These are phyloP conservation scores for Blastocystis hominis DNA, from an alignment of 352 stramenopile species.

Conservation along the genomic window DNA sequence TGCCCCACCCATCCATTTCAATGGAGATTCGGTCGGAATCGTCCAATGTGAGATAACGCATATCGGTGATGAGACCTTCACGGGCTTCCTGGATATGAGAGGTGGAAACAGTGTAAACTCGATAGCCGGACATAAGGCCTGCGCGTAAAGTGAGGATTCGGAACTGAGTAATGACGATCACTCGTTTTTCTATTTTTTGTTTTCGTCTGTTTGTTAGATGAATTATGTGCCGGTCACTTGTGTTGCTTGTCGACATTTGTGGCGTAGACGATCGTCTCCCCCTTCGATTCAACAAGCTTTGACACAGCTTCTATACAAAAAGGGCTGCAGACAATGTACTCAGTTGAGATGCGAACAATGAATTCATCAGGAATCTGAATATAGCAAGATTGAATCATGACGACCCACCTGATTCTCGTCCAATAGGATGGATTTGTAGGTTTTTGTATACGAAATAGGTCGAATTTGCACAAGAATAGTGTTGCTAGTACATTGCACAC, in stretches of 20 bases:
- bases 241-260: slow-evolving; percentile 28
- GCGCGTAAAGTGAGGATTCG: slow-evolving; percentile 10
- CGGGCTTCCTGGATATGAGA: neutral
- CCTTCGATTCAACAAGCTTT: slow-evolving; percentile 25
- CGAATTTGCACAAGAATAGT: too few relatives aligned
- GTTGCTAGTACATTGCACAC: too few relatives aligned
- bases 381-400: neutral
- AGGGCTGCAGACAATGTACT: neutral
- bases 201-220: neutral
- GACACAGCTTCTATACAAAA: neutral
- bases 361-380: neutral
- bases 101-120: neutral
- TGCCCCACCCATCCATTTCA: neutral
- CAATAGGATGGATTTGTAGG: neutral
- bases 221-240: neutral
- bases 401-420: neutral
- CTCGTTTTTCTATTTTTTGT: slow-evolving; percentile 29
- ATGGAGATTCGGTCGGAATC: slow-evolving; percentile 18
- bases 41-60: neutral
- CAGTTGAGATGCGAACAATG: neutral
- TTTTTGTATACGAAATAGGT: too few relatives aligned
- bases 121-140: slow-evolving; percentile 13
- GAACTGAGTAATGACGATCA: slow-evolving; percentile 18
- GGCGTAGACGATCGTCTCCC: neutral
- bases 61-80: neutral